These are phyloP conservation scores for Hypomyces rosellus DNA, from an alignment of 2,329 filamentous ascomycete genomes.

Conservation along the genomic window DNA sequence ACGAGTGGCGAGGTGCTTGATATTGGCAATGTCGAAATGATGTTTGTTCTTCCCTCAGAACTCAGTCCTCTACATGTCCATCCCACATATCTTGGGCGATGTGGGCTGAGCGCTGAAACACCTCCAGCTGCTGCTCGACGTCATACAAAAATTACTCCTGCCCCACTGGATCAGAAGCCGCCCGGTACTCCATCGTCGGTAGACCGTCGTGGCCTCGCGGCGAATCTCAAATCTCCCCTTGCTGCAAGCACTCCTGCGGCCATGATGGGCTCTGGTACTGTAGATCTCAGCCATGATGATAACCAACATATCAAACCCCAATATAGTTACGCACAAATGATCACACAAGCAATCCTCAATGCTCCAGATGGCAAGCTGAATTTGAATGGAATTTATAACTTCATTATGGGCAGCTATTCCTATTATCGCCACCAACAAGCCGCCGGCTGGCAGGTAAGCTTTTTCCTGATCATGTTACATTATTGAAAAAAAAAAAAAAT, in stretches of 20 bases:
- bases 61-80: slow-evolving; percentile 61
- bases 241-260: slow-evolving; percentile 30
- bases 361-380: slow-evolving; percentile 84
- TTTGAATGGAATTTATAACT: slow-evolving; percentile 86
- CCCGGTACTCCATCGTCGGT: slow-evolving; percentile 54
- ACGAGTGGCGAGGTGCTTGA: slow-evolving; percentile 87
- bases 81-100: slow-evolving; percentile 62
- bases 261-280: slow-evolving; percentile 41
- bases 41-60: slow-evolving; percentile 87
- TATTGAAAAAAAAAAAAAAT: too few species aligned
- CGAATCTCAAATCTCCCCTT: slow-evolving; percentile 25
- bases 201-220: slow-evolving; percentile 20
- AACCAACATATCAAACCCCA: slow-evolving; percentile 91
- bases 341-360: slow-evolving; percentile 89
- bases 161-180: slow-evolving; percentile 53
- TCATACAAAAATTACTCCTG: slow-evolving; percentile 50
- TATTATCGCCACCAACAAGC: slow-evolving; percentile 78
- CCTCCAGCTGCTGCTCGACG: slow-evolving; percentile 23
- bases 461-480: not conserved
- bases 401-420: slow-evolving; percentile 84
- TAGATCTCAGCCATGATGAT: slow-evolving; percentile 75
- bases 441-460: slow-evolving; percentile 81
- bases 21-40: slow-evolving; percentile 92
- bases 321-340: slow-evolving; percentile 94
- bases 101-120: slow-evolving; percentile 41